Conservation (phyloP, 169 alveolate species). For the Neospora caninum region DNA sequence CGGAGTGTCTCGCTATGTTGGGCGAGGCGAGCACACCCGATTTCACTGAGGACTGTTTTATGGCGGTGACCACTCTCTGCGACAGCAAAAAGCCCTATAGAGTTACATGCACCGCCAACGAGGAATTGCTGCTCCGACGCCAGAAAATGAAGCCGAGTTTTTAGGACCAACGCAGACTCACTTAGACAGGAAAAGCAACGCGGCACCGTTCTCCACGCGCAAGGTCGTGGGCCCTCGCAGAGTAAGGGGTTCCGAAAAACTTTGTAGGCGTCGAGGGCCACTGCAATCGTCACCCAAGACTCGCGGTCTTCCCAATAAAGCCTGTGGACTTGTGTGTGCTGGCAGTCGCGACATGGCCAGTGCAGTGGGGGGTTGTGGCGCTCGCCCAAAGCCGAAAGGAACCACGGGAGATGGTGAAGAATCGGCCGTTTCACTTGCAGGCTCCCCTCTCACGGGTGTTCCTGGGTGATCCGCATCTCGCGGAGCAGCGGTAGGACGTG, state of each 20-base stretch:
- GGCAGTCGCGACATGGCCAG: background rate
- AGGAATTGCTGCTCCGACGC: background rate
- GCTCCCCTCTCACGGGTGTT: too few species aligned
- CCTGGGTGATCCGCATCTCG: too few species aligned
- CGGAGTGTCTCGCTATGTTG: background rate
- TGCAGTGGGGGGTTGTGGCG: slow-evolving; percentile 13
- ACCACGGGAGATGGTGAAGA: slow-evolving; percentile 19
- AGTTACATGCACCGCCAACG: background rate
- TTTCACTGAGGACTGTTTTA: background rate
- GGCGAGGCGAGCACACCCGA: background rate
- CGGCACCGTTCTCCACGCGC: slow-evolving; percentile 52
- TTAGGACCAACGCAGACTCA: background rate
- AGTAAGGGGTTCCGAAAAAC: background rate
- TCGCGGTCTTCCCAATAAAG: background rate
- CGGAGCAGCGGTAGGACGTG: too few species aligned
- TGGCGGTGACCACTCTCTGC: background rate
- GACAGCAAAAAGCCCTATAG: background rate
- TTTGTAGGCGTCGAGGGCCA: background rate
- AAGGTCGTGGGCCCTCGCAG: slow-evolving; percentile 48
- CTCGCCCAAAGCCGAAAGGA: slow-evolving; percentile 27
- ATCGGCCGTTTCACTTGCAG: background rate
- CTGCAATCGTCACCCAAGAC: background rate
- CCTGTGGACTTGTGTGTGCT: background rate
- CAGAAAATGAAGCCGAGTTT: background rate
- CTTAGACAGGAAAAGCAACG: slow-evolving; percentile 44